These are phyloP conservation scores for Ceratocystis colombiana DNA, from an alignment of 2,329 filamentous ascomycete species.

Conservation along the genomic window DNA sequence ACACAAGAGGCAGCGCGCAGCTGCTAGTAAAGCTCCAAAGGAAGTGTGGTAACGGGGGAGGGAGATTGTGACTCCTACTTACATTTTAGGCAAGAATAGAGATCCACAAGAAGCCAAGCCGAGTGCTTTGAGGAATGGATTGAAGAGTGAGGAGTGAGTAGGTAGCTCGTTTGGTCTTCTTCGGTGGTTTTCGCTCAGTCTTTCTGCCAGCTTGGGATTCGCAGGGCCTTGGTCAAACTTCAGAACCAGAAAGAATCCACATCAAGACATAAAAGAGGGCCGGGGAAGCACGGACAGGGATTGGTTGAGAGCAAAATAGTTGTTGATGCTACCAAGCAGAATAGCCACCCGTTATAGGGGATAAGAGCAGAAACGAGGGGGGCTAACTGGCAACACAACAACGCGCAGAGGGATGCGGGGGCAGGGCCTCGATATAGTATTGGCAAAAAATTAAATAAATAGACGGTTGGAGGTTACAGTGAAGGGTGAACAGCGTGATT, in stretches of 20 bases:
- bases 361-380: background rate
- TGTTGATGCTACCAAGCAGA: background rate
- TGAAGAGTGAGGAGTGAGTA: background rate
- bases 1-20: background rate
- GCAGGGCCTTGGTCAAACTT: background rate
- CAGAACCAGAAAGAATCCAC: background rate
- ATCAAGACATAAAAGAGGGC: constrained; percentile 2
- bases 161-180: background rate
- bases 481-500: too few species aligned
- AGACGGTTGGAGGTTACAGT: background rate
- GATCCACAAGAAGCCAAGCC: background rate
- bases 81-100: background rate
- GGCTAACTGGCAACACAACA: background rate
- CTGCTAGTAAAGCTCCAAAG: background rate
- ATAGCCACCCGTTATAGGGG: background rate
- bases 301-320: background rate
- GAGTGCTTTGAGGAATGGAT: background rate
- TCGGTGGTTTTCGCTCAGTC: too few species aligned
- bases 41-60: background rate
- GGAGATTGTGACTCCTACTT: background rate
- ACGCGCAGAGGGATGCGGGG: background rate
- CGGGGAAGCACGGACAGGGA: constrained; percentile 2
- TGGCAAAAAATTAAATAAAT: background rate
- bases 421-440: background rate
- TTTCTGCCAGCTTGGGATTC: background rate